These are phyloP conservation scores for Mrakia gelida DNA, from an alignment of 768 basidiomycete genomes.

Conservation along the genomic window DNA sequence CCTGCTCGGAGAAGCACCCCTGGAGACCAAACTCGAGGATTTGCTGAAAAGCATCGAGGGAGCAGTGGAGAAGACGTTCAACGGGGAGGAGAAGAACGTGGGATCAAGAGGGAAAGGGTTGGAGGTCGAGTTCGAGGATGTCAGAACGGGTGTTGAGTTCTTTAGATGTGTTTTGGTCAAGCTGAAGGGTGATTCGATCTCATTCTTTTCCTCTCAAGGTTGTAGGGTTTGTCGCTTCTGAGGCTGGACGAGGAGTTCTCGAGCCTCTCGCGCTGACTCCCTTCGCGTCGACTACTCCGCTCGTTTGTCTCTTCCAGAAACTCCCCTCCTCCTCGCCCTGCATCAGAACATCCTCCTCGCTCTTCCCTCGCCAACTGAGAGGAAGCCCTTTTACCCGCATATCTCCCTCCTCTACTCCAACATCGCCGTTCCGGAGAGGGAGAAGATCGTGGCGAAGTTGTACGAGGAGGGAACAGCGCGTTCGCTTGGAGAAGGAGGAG, in stretches of 20 bases:
- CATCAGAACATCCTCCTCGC: constrained; percentile 7
- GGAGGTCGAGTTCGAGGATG: constrained; percentile 25
- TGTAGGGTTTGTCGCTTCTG: not conserved
- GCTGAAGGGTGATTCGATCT: constrained; percentile 3
- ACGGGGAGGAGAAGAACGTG: not conserved
- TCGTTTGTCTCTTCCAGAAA: not conserved
- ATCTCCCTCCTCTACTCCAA: constrained; percentile 28
- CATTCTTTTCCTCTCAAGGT: too few relatives aligned
- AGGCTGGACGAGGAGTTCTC: not conserved
- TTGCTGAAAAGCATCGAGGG: not conserved
- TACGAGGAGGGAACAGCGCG: constrained; percentile 1
- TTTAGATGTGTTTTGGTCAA: constrained; percentile 24
- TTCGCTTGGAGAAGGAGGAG: not conserved
- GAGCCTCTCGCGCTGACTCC: not conserved
- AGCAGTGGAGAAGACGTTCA: not conserved
- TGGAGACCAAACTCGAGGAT: constrained; percentile 5
- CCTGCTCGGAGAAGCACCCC: constrained; percentile 21
- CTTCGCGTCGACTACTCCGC: too few relatives aligned
- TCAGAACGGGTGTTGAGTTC: constrained; percentile 20
- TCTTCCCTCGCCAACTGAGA: constrained; percentile 27
- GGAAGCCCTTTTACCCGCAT: constrained; percentile 21
- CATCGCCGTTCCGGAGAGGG: constrained; percentile 10
- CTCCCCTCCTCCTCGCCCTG: not conserved
- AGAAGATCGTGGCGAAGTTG: constrained; percentile 3
- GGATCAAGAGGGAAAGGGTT: not conserved